Evolutionary conservation across 139 green algal genomes (phyloP).

Genomic region (Zygnema circumcarinatum): DNA sequence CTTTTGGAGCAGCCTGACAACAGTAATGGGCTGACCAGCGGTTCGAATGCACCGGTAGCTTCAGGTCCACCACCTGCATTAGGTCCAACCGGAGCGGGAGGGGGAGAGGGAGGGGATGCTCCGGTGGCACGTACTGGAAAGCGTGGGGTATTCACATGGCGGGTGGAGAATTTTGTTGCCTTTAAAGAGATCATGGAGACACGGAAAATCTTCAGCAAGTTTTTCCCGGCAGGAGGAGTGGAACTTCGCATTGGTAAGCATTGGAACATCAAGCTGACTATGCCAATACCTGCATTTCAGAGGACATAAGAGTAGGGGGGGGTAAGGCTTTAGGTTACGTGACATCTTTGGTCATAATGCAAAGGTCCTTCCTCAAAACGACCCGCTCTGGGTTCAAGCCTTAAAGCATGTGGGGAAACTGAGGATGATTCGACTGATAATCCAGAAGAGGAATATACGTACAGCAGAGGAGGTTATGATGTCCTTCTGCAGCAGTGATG

Average conservation of each 20-base stretch:
- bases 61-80: neutral
- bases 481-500: too few relatives aligned
- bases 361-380: too few relatives aligned
- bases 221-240: constrained; percentile 63
- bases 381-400: too few relatives aligned
- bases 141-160: constrained; percentile 69
- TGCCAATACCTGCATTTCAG: too few relatives aligned
- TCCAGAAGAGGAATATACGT: too few relatives aligned
- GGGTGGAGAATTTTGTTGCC: constrained; percentile 75
- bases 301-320: too few relatives aligned
- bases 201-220: constrained; percentile 79
- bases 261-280: too few relatives aligned
- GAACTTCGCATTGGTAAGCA: constrained; percentile 70
- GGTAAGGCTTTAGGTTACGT: too few relatives aligned
- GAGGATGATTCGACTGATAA: too few relatives aligned
- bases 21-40: neutral
- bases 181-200: constrained; percentile 82
- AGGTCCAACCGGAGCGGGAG: neutral
- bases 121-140: constrained; percentile 4
- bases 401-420: too few relatives aligned
- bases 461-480: too few relatives aligned
- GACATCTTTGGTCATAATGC: too few relatives aligned
- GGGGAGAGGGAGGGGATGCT: neutral
- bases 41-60: constrained; percentile 3
- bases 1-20: constrained; percentile 28